A percentile compares a stretch with the other conserved stretches of the same genome.
Conservation (phyloP, 495 filamentous ascomycete genomes). For the Hyaloscypha bicolor region DNA sequence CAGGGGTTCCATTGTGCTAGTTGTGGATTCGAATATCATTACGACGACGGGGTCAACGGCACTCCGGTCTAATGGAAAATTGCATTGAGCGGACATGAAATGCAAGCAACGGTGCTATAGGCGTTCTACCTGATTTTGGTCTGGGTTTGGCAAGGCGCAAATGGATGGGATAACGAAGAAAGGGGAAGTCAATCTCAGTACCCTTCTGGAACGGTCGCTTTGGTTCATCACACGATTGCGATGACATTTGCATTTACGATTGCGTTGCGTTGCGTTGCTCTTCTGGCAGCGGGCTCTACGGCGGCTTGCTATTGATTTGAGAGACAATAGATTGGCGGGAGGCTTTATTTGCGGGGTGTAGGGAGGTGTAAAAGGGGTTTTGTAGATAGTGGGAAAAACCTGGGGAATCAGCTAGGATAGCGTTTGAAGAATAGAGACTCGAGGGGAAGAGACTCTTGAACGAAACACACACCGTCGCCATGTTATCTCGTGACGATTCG, state of each 20-base stretch:
- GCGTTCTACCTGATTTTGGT: constrained; percentile 6
- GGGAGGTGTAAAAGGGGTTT: background rate
- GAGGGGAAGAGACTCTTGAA: no score
- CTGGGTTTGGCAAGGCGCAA: constrained; percentile 10
- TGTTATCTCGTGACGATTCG: background rate
- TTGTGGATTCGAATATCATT: constrained; percentile 17
- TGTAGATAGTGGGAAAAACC: constrained; percentile 4
- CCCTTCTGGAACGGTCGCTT: constrained; percentile 11
- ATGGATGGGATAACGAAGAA: background rate
- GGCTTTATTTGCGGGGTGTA: background rate
- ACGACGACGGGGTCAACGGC: background rate
- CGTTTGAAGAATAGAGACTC: background rate
- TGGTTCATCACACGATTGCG: background rate
- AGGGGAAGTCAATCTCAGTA: constrained; percentile 28
- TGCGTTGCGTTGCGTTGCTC: background rate
- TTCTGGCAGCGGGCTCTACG: background rate
- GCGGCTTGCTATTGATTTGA: background rate
- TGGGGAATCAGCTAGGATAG: background rate
- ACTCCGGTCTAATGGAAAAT: background rate
- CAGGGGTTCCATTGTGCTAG: constrained; percentile 7
- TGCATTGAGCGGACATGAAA: background rate
- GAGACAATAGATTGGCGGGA: background rate
- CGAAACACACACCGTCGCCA: background rate
- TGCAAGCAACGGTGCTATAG: constrained; percentile 13
- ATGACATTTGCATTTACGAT: constrained; percentile 11